Evolutionary conservation across 352 stramenopile species (phyloP), one percentile per base, ranked within the genome.

Genomic region (Phytophthora podocarpi): DNA sequence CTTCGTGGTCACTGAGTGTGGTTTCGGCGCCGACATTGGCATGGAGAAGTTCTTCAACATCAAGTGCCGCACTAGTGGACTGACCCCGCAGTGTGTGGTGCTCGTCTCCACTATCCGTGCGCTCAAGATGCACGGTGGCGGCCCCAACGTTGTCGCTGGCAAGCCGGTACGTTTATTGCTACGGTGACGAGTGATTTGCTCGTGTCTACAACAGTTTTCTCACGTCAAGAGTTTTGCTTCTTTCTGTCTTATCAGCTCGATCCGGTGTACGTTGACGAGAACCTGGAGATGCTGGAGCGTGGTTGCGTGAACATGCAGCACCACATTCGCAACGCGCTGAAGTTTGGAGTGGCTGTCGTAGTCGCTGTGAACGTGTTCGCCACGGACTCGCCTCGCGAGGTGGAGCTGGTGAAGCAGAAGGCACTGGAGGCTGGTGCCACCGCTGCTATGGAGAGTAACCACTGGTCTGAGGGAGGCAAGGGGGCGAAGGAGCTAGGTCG

Each of bases 1-100:
- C 16, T 99, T 96, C 53, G 93, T 98, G 32, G 89, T 99, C 20
- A 99, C 97, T 0, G 97, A 99, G 70, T 97, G 96, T 13, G 97
- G 97, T 9, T 99, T 99, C 68, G 98, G 98, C 34, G 97, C 97
- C 9, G 97, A 99, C 64, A 98, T 99, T 57, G 93, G 90, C 46
- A 95, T 97, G 78, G 93, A 98, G 63, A 98, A 99, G 76, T 99
- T 99, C 72, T 99, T 99, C 76, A 99, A 99, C 83, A 99, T 99
- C 68, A 99, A 99, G 82, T 99, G 97, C 72, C 88, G 97, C 28
- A 85, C 90, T 30, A 98, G 84, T 57, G 96, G 95, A 13, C 75
- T 99, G 7, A 96, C 87, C n/a, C 98, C 98, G 8, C 91, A 98
- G 65, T 99, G 93, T 59, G 96, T 97, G 34, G 97, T 99, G 37